phyloP scores from a whole-genome alignment of 2,329 filamentous ascomycete genomes.

The Akanthomyces uredinophilus region DNA sequence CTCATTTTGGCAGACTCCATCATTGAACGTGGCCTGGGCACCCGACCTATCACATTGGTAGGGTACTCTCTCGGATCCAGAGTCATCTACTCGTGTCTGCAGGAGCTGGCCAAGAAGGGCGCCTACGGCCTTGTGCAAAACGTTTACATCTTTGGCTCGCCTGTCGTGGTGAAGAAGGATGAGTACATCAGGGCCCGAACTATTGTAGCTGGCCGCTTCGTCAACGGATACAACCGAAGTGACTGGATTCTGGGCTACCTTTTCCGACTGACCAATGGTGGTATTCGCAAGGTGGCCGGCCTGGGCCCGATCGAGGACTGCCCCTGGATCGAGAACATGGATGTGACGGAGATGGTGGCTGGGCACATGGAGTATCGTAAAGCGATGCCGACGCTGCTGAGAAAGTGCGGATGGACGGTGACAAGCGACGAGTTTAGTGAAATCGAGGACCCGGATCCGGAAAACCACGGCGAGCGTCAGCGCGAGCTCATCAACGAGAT shows the following conservation, averaged over 20 bases:
- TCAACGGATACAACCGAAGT: conserved; percentile 90
- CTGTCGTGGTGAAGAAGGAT: conserved; percentile 84
- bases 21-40: conserved; percentile 84
- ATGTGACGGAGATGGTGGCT: conserved; percentile 78
- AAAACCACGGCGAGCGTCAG: conserved; percentile 82
- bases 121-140: conserved; percentile 88
- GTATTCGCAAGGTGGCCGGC: conserved; percentile 83
- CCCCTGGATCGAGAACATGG: conserved; percentile 81
- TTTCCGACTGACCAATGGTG: conserved; percentile 89
- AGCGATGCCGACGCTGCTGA: conserved; percentile 82
- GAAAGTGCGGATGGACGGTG: conserved; percentile 85
- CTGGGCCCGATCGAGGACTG: conserved; percentile 70
- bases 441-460: conserved; percentile 95
- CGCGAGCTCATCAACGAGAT: conserved; percentile 94
- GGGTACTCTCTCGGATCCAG: conserved; percentile 90
- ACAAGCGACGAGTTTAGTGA: conserved; percentile 92
- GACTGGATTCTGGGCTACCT: conserved; percentile 98
- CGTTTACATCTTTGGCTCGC: conserved; percentile 90
- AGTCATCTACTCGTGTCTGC: conserved; percentile 87
- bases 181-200: conserved; percentile 77
- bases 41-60: conserved; percentile 84
- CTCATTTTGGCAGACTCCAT: conserved; percentile 92
- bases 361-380: conserved; percentile 96
- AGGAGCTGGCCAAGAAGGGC: conserved; percentile 77
- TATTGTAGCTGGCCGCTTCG: conserved; percentile 86